Evolutionary conservation across 768 basidiomycete genomes (phyloP).

Genomic region (Nidula microcarpa): DNA sequence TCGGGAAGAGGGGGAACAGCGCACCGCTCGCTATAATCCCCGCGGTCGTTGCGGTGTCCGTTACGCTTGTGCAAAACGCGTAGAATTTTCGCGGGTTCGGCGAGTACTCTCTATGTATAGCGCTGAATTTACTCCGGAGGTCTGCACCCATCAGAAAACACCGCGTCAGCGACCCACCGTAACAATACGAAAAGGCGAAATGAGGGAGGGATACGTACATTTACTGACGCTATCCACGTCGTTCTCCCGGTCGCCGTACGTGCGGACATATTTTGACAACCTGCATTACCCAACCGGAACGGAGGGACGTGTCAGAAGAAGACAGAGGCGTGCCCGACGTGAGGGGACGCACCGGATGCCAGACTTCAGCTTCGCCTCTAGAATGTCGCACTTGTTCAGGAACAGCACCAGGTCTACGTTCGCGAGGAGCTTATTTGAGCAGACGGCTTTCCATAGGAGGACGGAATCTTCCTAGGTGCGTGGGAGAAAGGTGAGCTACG

Average conservation of each 20-base stretch:
- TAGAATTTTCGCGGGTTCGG: conserved; percentile 75
- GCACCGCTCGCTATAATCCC: conserved; percentile 79
- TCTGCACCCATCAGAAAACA: no score
- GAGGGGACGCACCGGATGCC: conserved; percentile 42
- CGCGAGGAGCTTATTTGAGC: conserved; percentile 77
- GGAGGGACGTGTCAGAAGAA: neutral
- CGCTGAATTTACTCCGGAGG: conserved; percentile 67
- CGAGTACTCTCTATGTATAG: conserved; percentile 75
- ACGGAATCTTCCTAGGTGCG: conserved; percentile 71
- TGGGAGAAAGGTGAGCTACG: neutral
- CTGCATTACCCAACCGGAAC: conserved; percentile 15
- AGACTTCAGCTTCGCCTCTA: conserved; percentile 62
- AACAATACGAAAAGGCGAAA: neutral
- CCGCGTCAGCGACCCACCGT: no score
- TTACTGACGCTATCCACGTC: conserved; percentile 69
- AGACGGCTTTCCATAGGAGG: conserved; percentile 86
- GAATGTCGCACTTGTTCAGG: conserved; percentile 85
- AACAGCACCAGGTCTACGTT: conserved; percentile 81
- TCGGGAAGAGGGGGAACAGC: neutral
- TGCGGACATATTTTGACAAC: conserved; percentile 67
- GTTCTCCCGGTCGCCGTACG: conserved; percentile 68
- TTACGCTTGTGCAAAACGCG: conserved; percentile 75
- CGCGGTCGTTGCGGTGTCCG: conserved; percentile 68
- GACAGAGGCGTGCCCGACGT: conserved; percentile 3
- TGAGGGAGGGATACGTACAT: conserved; percentile 42